Conservation (phyloP, 1,284 basidiomycete species). For the Ganoderma multipileum region DNA sequence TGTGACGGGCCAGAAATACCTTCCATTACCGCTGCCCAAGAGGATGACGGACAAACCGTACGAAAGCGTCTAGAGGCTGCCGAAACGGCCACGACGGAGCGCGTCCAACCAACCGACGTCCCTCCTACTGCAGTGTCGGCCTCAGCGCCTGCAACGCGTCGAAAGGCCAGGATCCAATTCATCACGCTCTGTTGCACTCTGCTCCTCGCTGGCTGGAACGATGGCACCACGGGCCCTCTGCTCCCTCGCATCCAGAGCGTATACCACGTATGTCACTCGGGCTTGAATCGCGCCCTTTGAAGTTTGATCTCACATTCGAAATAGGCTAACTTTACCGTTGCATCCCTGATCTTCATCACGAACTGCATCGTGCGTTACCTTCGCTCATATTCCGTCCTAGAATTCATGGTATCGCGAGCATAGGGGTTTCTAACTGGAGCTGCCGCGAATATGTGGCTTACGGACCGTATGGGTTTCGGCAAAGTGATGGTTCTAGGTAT, state of each 20-base stretch:
- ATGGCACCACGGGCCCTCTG: conserved; percentile 64
- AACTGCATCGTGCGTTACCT: conserved; percentile 53
- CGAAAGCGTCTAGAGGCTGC: conserved; percentile 10
- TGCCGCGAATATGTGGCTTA: conserved; percentile 55
- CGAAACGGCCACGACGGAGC: conserved; percentile 7
- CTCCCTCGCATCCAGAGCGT: conserved; percentile 60
- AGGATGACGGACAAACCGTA: conserved; percentile 12
- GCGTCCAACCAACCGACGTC: conserved; percentile 12
- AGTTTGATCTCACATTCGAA: no score
- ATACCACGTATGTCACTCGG: conserved; percentile 52
- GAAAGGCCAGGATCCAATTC: conserved; percentile 44
- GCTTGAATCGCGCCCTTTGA: conserved; percentile 3
- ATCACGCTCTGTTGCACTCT: conserved; percentile 47
- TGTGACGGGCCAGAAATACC: conserved; percentile 17
- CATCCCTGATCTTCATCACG: conserved; percentile 64
- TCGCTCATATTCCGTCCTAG: no score
- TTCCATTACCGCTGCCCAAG: background rate
- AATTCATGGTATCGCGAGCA: no score
- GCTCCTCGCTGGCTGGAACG: conserved; percentile 66
- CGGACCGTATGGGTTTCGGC: conserved; percentile 62
- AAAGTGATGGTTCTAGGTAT: conserved; percentile 44
- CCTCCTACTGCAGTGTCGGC: conserved; percentile 14
- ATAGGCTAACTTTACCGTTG: conserved; percentile 50
- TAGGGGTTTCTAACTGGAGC: conserved; percentile 58
- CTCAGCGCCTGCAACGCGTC: conserved; percentile 19